phyloP scores from a whole-genome alignment of 78 protist species.

The Creolimax fragrantissima region DNA sequence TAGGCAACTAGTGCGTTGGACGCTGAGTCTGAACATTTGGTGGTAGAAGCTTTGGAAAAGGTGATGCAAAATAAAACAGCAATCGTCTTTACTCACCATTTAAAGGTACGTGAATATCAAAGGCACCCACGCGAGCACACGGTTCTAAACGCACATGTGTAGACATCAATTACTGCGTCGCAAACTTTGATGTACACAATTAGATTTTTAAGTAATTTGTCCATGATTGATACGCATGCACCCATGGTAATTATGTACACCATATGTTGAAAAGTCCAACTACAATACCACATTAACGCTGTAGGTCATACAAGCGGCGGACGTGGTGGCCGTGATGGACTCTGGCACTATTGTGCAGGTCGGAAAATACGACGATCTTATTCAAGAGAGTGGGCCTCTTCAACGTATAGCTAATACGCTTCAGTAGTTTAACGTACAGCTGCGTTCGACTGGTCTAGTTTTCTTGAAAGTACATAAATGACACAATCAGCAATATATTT shows the following conservation, averaged over 20 bases:
- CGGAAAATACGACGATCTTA: constrained; percentile 25
- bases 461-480: too few relatives aligned
- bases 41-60: not conserved
- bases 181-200: not conserved
- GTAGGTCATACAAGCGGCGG: constrained; percentile 54
- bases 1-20: constrained; percentile 90
- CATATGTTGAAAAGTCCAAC: not conserved
- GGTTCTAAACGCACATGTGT: not conserved
- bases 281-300: too few relatives aligned
- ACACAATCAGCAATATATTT: too few relatives aligned
- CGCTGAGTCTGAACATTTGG: constrained; percentile 62
- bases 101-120: not conserved
- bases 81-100: not conserved
- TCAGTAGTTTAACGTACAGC: not conserved
- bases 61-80: not conserved
- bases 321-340: constrained; percentile 84
- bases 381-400: not conserved
- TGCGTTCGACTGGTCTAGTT: too few relatives aligned
- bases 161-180: not conserved
- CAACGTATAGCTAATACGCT: not conserved
- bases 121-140: not conserved
- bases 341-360: constrained; percentile 79
- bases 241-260: not conserved
- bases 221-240: not conserved
- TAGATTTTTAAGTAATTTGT: not conserved